These are phyloP conservation scores for Leccinum disarticulatum DNA, from an alignment of 768 basidiomycete species.

Conservation along the genomic window DNA sequence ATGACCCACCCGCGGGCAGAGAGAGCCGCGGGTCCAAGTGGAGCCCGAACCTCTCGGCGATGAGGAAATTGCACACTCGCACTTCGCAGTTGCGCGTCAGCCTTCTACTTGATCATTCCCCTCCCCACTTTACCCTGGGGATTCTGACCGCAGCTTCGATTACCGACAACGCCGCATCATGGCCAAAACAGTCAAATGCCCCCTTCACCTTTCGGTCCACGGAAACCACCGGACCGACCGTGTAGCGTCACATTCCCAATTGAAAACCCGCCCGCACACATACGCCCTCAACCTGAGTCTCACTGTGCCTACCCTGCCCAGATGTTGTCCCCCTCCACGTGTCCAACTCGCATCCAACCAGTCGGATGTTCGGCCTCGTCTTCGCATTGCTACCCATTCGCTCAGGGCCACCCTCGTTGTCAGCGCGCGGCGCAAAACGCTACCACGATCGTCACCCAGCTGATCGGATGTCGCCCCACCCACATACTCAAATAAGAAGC, in stretches of 20 bases:
- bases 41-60: not conserved
- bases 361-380: slow-evolving; percentile 7
- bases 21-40: not conserved
- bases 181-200: not conserved
- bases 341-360: slow-evolving; percentile 3
- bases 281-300: slow-evolving; percentile 23
- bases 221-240: not conserved
- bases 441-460: slow-evolving; percentile 7
- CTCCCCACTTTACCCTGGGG: not conserved
- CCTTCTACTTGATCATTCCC: not conserved
- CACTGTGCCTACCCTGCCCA: not conserved
- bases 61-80: not conserved
- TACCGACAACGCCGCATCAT: not conserved
- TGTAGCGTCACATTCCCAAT: slow-evolving; percentile 1
- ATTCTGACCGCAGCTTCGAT: not conserved
- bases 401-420: slow-evolving; percentile 24
- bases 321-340: slow-evolving; percentile 6
- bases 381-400: slow-evolving; percentile 5
- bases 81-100: not conserved
- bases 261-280: slow-evolving; percentile 8
- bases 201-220: not conserved
- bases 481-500: not conserved
- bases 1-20: not conserved
- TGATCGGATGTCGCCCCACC: slow-evolving; percentile 13
- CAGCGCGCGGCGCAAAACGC: slow-evolving; percentile 17